These are phyloP conservation scores for Penicillium fimorum DNA, from an alignment of 495 filamentous ascomycete genomes.

Conservation along the genomic window DNA sequence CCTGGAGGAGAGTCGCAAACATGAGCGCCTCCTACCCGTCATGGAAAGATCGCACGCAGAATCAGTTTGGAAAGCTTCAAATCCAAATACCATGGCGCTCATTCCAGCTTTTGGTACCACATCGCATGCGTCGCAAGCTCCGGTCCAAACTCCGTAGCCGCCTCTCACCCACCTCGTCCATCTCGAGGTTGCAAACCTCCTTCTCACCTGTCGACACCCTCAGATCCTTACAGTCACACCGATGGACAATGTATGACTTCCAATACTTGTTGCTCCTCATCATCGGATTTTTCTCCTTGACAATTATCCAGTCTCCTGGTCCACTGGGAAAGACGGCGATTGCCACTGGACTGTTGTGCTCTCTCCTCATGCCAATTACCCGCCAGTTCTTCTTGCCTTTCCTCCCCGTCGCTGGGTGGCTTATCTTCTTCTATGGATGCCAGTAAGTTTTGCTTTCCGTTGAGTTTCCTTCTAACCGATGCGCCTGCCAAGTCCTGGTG, in stretches of 20 bases:
- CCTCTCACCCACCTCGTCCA: slow-evolving; percentile 66
- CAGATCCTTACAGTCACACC: slow-evolving; percentile 65
- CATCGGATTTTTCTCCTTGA: slow-evolving; percentile 76
- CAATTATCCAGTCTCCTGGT: slow-evolving; percentile 71
- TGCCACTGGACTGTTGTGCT: slow-evolving; percentile 61
- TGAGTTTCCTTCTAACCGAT: slow-evolving; percentile 7
- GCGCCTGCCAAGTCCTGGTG: slow-evolving; percentile 3
- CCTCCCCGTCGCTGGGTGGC: slow-evolving; percentile 76
- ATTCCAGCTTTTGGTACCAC: slow-evolving; percentile 57
- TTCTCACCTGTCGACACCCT: slow-evolving; percentile 73
- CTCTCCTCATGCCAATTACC: slow-evolving; percentile 82
- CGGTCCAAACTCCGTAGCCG: slow-evolving; percentile 71
- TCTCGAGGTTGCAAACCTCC: slow-evolving; percentile 78
- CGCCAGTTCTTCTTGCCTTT: slow-evolving; percentile 90
- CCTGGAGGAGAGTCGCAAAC: slow-evolving; percentile 27
- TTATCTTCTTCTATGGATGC: slow-evolving; percentile 86
- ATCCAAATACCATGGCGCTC: slow-evolving; percentile 52
- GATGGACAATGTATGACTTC: slow-evolving; percentile 82
- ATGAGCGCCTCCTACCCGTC: slow-evolving; percentile 46
- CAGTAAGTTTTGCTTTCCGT: slow-evolving; percentile 58
- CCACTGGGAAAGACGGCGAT: slow-evolving; percentile 67
- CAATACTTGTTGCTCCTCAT: slow-evolving; percentile 77
- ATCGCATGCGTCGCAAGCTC: slow-evolving; percentile 69
- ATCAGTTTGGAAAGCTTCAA: slow-evolving; percentile 49
- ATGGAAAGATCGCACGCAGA: slow-evolving; percentile 52